Evolutionary conservation across 768 basidiomycete species (phyloP).

Genomic region (Russula earlei): DNA sequence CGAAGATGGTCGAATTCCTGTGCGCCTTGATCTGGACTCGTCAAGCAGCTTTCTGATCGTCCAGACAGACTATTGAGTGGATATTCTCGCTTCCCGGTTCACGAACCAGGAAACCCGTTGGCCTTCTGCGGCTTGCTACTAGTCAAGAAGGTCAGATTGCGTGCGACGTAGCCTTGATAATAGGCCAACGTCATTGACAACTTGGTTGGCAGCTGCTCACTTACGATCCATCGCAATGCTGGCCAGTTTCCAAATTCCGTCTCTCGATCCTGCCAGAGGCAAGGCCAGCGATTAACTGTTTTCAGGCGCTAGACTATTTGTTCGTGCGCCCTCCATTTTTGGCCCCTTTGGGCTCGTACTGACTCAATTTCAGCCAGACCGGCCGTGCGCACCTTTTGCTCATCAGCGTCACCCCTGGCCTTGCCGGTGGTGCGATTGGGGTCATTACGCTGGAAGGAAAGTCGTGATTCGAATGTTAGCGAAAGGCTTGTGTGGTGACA

Average conservation of each 20-base stretch:
- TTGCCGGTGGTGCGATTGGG: constrained; percentile 76
- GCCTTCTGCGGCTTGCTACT: constrained; percentile 77
- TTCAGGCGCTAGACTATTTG: constrained; percentile 94
- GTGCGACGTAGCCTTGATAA: neutral
- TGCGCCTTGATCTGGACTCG: constrained; percentile 28
- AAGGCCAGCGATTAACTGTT: constrained; percentile 78
- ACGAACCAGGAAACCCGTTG: constrained; percentile 55
- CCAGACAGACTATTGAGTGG: constrained; percentile 57
- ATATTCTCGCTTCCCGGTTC: constrained; percentile 88
- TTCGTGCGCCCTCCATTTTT: constrained; percentile 28
- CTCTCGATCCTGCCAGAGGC: constrained; percentile 88
- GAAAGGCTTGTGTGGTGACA: neutral
- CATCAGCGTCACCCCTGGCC: constrained; percentile 76
- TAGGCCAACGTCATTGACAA: neutral
- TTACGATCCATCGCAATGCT: constrained; percentile 77
- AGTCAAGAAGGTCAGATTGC: constrained; percentile 58
- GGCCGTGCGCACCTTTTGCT: constrained; percentile 89
- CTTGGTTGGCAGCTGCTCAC: constrained; percentile 51
- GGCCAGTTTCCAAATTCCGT: constrained; percentile 64
- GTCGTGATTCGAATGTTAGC: neutral
- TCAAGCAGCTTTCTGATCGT: neutral
- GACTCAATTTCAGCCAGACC: constrained; percentile 53
- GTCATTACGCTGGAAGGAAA: constrained; percentile 82
- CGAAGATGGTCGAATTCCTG: constrained; percentile 69
- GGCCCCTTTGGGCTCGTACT: neutral